Percentiles rank a stretch among this genome's conserved stretches.
phyloP scores from a whole-genome alignment of 495 filamentous ascomycete genomes.

The Talaromyces trachyspermus region DNA sequence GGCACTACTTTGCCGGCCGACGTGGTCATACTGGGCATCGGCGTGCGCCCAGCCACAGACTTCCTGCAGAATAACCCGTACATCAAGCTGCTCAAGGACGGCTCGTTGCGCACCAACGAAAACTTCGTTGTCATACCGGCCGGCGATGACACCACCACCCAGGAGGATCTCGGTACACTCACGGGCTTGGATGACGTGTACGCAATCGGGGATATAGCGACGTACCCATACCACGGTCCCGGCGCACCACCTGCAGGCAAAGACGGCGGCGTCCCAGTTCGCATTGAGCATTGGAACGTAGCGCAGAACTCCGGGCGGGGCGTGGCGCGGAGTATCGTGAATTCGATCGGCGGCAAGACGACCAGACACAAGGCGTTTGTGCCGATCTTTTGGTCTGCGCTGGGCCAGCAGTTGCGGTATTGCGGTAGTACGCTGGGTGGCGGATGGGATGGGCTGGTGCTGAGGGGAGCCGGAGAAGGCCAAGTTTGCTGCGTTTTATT shows the following conservation, averaged over 20 bases:
- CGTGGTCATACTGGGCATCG: conserved; percentile 83
- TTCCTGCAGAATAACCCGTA: conserved; percentile 69
- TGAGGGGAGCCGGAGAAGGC: conserved; percentile 72
- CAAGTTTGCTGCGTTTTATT: conserved; percentile 87
- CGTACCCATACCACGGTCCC: conserved; percentile 87
- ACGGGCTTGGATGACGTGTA: too few species aligned
- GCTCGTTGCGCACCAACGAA: conserved; percentile 70
- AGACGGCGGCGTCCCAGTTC: conserved; percentile 47
- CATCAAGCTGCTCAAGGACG: conserved; percentile 66
- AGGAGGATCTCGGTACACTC: too few species aligned
- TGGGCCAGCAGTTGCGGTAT: conserved; percentile 84
- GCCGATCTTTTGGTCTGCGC: conserved; percentile 92
- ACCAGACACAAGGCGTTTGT: conserved; percentile 62
- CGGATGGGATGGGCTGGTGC: conserved; percentile 77
- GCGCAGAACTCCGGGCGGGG: conserved; percentile 84
- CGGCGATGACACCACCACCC: too few species aligned
- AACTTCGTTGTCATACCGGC: conserved; percentile 64
- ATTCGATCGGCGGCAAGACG: conserved; percentile 23
- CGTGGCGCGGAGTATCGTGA: conserved; percentile 66
- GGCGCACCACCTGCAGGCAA: conserved; percentile 51
- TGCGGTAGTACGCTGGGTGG: conserved; percentile 69
- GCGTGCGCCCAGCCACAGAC: conserved; percentile 78
- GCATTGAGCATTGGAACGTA: conserved; percentile 98
- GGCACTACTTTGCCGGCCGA: conserved; percentile 80
- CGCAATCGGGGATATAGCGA: conserved; percentile 93